A percentile compares a stretch with the other conserved stretches of the same genome.
phyloP scores from a whole-genome alignment of 1,284 basidiomycete genomes.

The Ceratobasidium theobromae region DNA sequence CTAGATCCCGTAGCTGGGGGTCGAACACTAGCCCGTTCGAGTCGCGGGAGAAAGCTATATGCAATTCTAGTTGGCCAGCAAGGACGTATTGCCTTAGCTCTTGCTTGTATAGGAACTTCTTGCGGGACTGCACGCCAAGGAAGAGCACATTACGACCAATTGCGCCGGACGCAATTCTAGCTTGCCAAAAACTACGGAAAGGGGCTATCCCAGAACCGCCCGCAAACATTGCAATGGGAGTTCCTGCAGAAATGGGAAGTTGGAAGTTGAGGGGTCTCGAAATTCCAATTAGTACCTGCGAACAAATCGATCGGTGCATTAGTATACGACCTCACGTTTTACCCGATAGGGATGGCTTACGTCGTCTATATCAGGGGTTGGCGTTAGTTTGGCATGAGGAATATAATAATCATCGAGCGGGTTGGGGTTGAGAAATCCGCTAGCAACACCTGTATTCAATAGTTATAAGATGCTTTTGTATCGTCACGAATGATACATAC shows the following conservation, averaged over 20 bases:
- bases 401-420: conserved; percentile 18
- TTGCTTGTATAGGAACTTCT: conserved; percentile 31
- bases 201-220: conserved; percentile 14
- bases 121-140: conserved; percentile 29
- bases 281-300: conserved; percentile 30
- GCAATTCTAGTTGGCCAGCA: conserved; percentile 25
- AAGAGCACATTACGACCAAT: conserved; percentile 31
- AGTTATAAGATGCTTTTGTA: neutral
- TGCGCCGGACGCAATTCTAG: conserved; percentile 10
- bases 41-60: conserved; percentile 29
- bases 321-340: too few relatives aligned
- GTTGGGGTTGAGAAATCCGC: conserved; percentile 28
- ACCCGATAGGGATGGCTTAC: too few relatives aligned
- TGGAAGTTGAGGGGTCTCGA: conserved; percentile 30
- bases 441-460: conserved; percentile 6
- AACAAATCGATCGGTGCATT: too few relatives aligned
- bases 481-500: neutral
- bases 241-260: conserved; percentile 12
- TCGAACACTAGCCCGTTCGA: conserved; percentile 28
- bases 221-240: conserved; percentile 21
- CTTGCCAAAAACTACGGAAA: conserved; percentile 24
- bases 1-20: conserved; percentile 12
- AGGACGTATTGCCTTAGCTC: conserved; percentile 27
- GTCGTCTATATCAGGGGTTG: conserved; percentile 12
- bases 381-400: conserved; percentile 2